Conservation (phyloP, 2,329 filamentous ascomycete species). For the Paecilomyces niveus region DNA sequence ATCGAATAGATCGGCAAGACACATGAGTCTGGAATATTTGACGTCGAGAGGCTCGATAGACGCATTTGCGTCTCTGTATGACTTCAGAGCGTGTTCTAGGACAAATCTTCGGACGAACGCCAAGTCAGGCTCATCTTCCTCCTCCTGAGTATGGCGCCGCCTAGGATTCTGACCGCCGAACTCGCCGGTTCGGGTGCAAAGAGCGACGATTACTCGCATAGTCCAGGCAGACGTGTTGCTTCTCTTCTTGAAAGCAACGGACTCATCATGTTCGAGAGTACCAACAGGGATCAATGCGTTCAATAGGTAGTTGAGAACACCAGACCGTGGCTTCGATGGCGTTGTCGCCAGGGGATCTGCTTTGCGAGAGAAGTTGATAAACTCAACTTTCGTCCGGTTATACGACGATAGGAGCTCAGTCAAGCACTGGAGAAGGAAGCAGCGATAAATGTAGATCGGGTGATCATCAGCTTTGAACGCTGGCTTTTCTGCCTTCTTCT, state of each 20-base stretch:
- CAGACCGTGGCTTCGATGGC: conserved; percentile 87
- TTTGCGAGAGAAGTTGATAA: conserved; percentile 97
- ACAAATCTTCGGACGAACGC: conserved; percentile 93
- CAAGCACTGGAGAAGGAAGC: conserved; percentile 87
- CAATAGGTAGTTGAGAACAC: conserved; percentile 87
- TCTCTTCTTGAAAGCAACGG: conserved; percentile 74
- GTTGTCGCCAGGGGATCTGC: conserved; percentile 75
- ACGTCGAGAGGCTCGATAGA: conserved; percentile 74
- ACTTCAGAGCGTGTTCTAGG: conserved; percentile 82
- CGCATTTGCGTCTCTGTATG: conserved; percentile 78
- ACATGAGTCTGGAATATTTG: conserved; percentile 82
- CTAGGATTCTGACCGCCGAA: conserved; percentile 53
- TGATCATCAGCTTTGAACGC: conserved; percentile 88
- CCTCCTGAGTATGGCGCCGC: conserved; percentile 42
- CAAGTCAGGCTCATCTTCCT: conserved; percentile 46
- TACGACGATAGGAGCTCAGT: conserved; percentile 87
- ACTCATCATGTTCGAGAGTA: conserved; percentile 64
- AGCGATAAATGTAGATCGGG: conserved; percentile 92
- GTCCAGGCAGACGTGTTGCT: conserved; percentile 77
- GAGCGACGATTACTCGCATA: conserved; percentile 74
- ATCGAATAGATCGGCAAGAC: conserved; percentile 84
- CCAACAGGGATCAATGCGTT: conserved; percentile 65
- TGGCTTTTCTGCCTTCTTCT: conserved; percentile 62
- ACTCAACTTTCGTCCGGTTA: conserved; percentile 92
- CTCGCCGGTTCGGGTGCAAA: conserved; percentile 84